phyloP scores from a whole-genome alignment of 1,284 basidiomycete genomes.

The Kalmanozyma brasiliensis region DNA sequence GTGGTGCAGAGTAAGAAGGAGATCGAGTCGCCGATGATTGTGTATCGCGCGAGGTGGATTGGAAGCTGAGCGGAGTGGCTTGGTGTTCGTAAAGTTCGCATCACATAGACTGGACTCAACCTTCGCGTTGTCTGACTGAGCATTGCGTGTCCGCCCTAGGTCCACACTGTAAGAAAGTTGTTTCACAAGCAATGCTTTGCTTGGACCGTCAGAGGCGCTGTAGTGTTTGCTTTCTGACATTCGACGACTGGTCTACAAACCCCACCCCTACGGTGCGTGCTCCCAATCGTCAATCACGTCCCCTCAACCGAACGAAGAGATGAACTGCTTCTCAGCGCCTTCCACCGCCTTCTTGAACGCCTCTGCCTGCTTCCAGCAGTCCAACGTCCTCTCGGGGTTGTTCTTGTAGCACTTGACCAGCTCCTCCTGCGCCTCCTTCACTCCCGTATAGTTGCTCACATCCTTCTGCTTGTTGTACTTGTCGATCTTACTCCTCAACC shows the following conservation, averaged over 20 bases:
- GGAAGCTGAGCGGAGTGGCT: conserved; percentile 2
- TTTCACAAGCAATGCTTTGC: too few relatives aligned
- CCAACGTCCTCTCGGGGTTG: conserved; percentile 74
- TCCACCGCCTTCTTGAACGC: conserved; percentile 79
- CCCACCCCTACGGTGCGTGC: too few relatives aligned
- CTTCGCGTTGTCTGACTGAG: too few relatives aligned
- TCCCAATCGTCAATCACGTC: background rate
- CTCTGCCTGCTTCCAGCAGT: conserved; percentile 81
- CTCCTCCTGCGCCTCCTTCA: conserved; percentile 74
- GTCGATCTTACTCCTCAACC: conserved; percentile 74
- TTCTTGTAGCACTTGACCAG: conserved; percentile 81
- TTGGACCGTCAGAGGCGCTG: too few relatives aligned
- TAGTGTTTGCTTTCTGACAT: too few relatives aligned
- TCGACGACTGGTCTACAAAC: too few relatives aligned
- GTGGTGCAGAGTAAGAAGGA: conserved; percentile 60
- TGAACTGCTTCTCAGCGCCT: conserved; percentile 73
- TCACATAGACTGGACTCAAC: too few relatives aligned
- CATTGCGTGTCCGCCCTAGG: too few relatives aligned
- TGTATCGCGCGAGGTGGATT: conserved; percentile 53
- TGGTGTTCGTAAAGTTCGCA: background rate
- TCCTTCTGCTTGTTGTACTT: conserved; percentile 75
- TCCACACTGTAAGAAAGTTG: too few relatives aligned
- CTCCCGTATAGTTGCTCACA: conserved; percentile 73
- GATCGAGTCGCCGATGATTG: conserved; percentile 58
- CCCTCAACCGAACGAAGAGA: conserved; percentile 28